Percentiles rank a stretch among this genome's conserved stretches.
phyloP scores from a whole-genome alignment of 768 basidiomycete genomes.

The Boletus rufocinnamomeus region DNA sequence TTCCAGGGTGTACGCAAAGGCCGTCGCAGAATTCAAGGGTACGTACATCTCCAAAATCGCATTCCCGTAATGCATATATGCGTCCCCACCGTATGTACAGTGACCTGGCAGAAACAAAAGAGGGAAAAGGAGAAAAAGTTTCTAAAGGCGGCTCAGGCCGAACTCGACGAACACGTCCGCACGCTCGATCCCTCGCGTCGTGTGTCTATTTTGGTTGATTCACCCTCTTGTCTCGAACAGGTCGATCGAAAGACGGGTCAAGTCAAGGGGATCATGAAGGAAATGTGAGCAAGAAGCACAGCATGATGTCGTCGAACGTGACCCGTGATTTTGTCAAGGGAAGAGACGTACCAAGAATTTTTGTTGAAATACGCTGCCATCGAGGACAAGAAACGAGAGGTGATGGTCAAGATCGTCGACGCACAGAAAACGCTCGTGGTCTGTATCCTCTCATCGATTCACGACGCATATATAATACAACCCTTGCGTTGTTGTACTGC shows the following conservation, averaged over 20 bases:
- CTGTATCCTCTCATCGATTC: background rate
- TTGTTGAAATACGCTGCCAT: conserved; percentile 22
- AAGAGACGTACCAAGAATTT: conserved; percentile 30
- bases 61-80: background rate
- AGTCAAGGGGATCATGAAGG: conserved; percentile 18
- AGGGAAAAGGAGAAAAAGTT: conserved; percentile 27
- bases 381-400: conserved; percentile 33
- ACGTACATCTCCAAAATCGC: background rate
- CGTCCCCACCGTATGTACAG: conserved; percentile 7
- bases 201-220: background rate
- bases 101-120: conserved; percentile 37
- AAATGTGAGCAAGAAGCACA: conserved; percentile 27
- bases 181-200: background rate
- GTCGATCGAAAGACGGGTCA: conserved; percentile 24
- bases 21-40: conserved; percentile 37
- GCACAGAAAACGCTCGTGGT: conserved; percentile 31
- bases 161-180: conserved; percentile 32
- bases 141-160: conserved; percentile 22
- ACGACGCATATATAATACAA: background rate
- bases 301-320: conserved; percentile 5
- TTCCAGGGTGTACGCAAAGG: conserved; percentile 30
- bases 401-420: conserved; percentile 28
- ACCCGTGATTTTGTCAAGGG: conserved; percentile 12
- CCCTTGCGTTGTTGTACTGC: too few species aligned
- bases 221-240: conserved; percentile 11